These are phyloP conservation scores for Staphylotrichum longicolle DNA, from an alignment of 495 filamentous ascomycete species.

Conservation along the genomic window DNA sequence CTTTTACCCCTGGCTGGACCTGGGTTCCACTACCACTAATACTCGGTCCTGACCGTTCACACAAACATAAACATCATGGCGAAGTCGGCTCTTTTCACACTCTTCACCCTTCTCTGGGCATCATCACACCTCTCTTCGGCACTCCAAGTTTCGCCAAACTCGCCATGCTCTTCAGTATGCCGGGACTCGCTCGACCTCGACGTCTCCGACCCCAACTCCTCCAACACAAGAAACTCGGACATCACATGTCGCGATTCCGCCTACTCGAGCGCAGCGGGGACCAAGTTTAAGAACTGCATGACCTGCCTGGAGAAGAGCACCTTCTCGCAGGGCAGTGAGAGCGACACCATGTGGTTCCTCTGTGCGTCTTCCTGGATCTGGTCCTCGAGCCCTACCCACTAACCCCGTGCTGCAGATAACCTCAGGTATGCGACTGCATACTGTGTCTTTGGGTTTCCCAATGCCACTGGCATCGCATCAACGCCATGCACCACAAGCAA, in stretches of 20 bases:
- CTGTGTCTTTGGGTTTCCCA: conserved; percentile 48
- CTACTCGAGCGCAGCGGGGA: conserved; percentile 38
- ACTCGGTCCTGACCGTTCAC: not conserved
- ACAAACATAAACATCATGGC: conserved; percentile 20
- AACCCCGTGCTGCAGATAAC: conserved; percentile 37
- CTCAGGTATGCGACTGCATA: conserved; percentile 45
- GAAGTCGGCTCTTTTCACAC: conserved; percentile 16
- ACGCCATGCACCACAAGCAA: conserved; percentile 44
- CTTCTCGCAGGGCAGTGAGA: conserved; percentile 43
- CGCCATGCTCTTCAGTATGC: conserved; percentile 50
- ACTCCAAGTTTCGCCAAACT: conserved; percentile 52
- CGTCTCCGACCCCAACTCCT: conserved; percentile 45
- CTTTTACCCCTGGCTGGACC: conserved; percentile 23
- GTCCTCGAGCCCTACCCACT: no score
- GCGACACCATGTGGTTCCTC: conserved; percentile 52
- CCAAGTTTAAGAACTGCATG: conserved; percentile 50
- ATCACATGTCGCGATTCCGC: conserved; percentile 46
- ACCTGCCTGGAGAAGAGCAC: conserved; percentile 52
- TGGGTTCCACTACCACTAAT: conserved; percentile 16
- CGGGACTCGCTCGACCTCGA: conserved; percentile 40
- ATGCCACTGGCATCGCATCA: conserved; percentile 38
- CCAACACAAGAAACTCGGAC: conserved; percentile 43
- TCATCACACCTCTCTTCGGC: conserved; percentile 27
- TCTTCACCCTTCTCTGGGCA: conserved; percentile 29
- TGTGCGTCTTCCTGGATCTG: conserved; percentile 37